Evolutionary conservation across 169 alveolate species (phyloP).

Genomic region (Besnoitia besnoiti): DNA sequence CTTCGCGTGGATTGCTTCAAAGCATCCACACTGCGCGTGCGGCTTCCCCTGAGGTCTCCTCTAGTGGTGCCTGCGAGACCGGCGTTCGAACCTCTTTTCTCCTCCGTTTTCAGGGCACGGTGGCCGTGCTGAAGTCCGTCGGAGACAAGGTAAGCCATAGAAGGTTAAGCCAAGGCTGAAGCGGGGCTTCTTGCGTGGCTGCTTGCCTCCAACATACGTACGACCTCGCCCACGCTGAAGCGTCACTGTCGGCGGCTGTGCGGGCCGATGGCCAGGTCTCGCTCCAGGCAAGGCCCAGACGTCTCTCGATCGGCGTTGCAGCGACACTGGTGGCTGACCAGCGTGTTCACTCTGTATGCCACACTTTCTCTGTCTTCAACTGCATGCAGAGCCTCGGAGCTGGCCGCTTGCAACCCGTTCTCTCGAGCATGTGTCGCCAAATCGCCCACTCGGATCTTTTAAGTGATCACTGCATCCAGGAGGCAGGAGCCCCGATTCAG

Average conservation of each 20-base stretch:
- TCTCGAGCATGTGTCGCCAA: not conserved
- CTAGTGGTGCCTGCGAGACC: too few species aligned
- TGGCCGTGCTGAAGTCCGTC: not conserved
- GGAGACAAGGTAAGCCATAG: constrained; percentile 14
- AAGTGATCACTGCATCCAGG: not conserved
- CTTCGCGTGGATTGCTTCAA: too few species aligned
- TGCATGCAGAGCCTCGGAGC: constrained; percentile 33
- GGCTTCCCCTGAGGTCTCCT: too few species aligned
- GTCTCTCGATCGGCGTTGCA: too few species aligned
- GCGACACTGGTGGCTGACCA: too few species aligned
- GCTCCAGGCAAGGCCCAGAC: too few species aligned
- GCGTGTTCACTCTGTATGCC: too few species aligned
- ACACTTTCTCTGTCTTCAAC: not conserved
- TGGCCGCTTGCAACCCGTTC: constrained; percentile 22
- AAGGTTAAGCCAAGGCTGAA: too few species aligned
- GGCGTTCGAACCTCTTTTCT: not conserved
- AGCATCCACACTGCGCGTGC: too few species aligned
- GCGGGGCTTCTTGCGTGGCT: not conserved
- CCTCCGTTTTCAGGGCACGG: not conserved
- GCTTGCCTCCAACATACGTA: not conserved
- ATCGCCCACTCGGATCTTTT: not conserved
- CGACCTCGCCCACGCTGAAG: too few species aligned
- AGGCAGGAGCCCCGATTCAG: not conserved
- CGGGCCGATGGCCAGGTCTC: too few species aligned
- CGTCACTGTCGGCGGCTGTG: too few species aligned